These are phyloP conservation scores for Xylaria sp. DNA, from an alignment of 2,329 filamentous ascomycete genomes.

Conservation along the genomic window DNA sequence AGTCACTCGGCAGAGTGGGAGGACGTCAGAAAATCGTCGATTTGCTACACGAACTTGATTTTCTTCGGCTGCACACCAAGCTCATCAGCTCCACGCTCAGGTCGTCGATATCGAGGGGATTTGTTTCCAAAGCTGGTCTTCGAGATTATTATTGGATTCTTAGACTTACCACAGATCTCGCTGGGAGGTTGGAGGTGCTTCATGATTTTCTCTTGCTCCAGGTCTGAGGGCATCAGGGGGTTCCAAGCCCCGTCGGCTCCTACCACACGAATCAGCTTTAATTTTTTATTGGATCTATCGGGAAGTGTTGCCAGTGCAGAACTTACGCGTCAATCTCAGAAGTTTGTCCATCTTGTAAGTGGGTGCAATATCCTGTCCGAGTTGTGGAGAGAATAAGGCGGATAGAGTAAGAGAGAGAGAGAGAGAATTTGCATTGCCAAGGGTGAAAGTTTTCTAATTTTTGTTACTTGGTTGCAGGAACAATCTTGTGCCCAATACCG, in stretches of 20 bases:
- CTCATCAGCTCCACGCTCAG: neutral
- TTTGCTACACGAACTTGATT: constrained; percentile 5
- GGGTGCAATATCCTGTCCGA: too few species aligned
- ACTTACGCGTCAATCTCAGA: constrained; percentile 17
- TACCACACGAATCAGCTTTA: neutral
- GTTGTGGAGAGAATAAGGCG: neutral
- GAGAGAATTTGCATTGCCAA: neutral
- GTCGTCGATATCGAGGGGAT: neutral
- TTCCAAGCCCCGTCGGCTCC: neutral
- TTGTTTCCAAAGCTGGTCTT: neutral
- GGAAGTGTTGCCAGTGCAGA: neutral
- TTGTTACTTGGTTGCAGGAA: neutral
- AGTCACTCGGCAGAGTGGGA: neutral
- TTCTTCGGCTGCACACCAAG: constrained; percentile 22
- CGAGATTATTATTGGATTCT: neutral
- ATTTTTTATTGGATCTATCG: neutral
- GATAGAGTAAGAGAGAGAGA: neutral
- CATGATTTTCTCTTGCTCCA: constrained; percentile 1
- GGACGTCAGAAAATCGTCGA: constrained; percentile 19
- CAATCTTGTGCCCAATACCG: neutral
- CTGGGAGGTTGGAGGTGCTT: constrained; percentile 14
- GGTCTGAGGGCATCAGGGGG: constrained; percentile 3
- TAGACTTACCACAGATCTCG: constrained; percentile 28
- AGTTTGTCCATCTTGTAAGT: constrained; percentile 11
- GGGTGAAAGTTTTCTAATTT: neutral